phyloP scores from a whole-genome alignment of 2,329 filamentous ascomycete genomes.

The Fusarium sarcochroum region DNA sequence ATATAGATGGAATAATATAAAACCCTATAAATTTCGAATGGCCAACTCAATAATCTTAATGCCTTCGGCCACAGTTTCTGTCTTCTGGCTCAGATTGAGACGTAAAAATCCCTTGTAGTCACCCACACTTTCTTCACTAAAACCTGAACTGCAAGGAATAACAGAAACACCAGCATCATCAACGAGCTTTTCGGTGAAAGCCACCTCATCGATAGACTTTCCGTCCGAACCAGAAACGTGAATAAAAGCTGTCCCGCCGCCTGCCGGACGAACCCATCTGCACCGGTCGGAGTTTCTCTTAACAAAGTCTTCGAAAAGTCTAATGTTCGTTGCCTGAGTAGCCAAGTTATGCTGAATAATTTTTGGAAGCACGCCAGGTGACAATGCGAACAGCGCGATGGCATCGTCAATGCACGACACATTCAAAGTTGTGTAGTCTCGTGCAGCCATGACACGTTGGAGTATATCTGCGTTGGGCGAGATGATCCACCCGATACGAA shows the following conservation, averaged over 20 bases:
- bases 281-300: neutral
- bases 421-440: neutral
- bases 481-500: conserved; percentile 1
- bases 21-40: neutral
- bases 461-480: neutral
- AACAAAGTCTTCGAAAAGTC: neutral
- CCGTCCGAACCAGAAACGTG: neutral
- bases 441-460: neutral
- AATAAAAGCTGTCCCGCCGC: neutral
- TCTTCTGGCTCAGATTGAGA: neutral
- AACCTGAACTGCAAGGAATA: neutral
- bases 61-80: neutral
- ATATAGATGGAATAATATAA: neutral
- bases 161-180: neutral
- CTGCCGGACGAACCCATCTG: neutral
- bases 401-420: conserved; percentile 2
- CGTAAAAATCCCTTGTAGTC: neutral
- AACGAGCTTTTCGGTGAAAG: neutral
- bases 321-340: neutral
- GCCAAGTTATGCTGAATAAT: neutral
- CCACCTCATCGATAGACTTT: neutral
- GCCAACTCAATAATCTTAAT: neutral
- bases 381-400: neutral
- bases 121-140: neutral
- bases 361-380: neutral